Percentiles rank a stretch among this genome's conserved stretches.
phyloP scores from a whole-genome alignment of 2,329 filamentous ascomycete species.

The Colletotrichum tanaceti region DNA sequence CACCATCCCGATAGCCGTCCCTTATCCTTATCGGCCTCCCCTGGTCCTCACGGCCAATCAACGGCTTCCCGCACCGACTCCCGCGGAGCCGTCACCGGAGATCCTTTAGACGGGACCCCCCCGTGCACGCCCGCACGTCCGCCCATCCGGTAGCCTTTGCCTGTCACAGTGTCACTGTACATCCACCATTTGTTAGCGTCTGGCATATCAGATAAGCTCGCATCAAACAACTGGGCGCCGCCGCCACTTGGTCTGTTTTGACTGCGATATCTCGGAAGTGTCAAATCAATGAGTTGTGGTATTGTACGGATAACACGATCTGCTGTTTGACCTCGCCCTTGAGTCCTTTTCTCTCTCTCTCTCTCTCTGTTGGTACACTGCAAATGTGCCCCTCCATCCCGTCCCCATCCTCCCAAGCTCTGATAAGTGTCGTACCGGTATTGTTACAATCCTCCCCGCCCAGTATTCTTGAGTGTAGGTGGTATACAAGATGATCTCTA shows the following conservation, averaged over 20 bases:
- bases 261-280: neutral
- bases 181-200: neutral
- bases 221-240: neutral
- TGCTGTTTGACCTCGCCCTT: neutral
- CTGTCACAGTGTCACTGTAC: no score
- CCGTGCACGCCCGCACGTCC: neutral
- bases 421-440: conserved; percentile 9
- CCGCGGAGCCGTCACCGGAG: conserved; percentile 41
- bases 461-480: no score
- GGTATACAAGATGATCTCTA: conserved; percentile 20
- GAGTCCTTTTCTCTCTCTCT: no score
- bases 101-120: conserved; percentile 14
- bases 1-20: conserved; percentile 41
- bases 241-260: neutral
- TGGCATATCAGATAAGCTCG: conserved; percentile 5
- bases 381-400: conserved; percentile 11
- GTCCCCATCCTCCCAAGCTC: conserved; percentile 6
- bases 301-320: conserved; percentile 22
- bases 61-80: conserved; percentile 31
- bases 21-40: conserved; percentile 25
- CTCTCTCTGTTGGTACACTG: conserved; percentile 4
- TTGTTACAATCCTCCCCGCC: conserved; percentile 37
- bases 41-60: conserved; percentile 39
- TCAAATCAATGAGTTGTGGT: conserved; percentile 26
- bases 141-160: conserved; percentile 18